Conservation (phyloP, 345 rosid species). For the Raphanus raphanistrum region DNA sequence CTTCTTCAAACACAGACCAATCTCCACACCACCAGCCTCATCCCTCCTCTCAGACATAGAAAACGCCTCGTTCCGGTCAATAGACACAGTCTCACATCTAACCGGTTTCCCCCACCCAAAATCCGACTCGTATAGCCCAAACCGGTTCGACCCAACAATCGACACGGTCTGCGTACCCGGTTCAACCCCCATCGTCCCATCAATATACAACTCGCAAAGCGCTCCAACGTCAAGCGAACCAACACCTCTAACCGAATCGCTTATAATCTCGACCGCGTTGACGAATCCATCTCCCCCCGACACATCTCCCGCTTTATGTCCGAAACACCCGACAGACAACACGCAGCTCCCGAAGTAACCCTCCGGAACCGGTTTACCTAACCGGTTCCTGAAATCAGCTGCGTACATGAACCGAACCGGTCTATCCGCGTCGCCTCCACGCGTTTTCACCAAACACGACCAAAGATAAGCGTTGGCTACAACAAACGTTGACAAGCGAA, state of each 20-base stretch:
- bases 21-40: slow-evolving; percentile 28
- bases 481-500: slow-evolving; percentile 41
- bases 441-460: slow-evolving; percentile 27
- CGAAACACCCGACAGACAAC: not conserved
- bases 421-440: slow-evolving; percentile 13
- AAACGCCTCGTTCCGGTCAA: not conserved
- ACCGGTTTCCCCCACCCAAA: slow-evolving; percentile 32
- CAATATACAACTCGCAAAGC: not conserved
- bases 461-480: slow-evolving; percentile 17
- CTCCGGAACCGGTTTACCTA: slow-evolving; percentile 21
- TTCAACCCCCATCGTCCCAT: not conserved
- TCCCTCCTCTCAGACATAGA: slow-evolving; percentile 27
- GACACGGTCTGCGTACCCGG: slow-evolving; percentile 4
- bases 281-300: slow-evolving; percentile 21
- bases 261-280: slow-evolving; percentile 1
- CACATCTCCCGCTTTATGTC: not conserved
- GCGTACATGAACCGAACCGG: slow-evolving; percentile 17
- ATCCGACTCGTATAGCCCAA: slow-evolving; percentile 17
- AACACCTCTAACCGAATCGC: slow-evolving; percentile 1
- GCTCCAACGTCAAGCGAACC: not conserved
- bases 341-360: slow-evolving; percentile 45
- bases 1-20: slow-evolving; percentile 25
- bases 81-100: not conserved
- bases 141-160: slow-evolving; percentile 24
- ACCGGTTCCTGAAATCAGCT: slow-evolving; percentile 36